Percentiles rank a stretch among this genome's conserved stretches.
Conservation (phyloP, 805 yeast genomes). For the Schwanniomyces sp. region DNA sequence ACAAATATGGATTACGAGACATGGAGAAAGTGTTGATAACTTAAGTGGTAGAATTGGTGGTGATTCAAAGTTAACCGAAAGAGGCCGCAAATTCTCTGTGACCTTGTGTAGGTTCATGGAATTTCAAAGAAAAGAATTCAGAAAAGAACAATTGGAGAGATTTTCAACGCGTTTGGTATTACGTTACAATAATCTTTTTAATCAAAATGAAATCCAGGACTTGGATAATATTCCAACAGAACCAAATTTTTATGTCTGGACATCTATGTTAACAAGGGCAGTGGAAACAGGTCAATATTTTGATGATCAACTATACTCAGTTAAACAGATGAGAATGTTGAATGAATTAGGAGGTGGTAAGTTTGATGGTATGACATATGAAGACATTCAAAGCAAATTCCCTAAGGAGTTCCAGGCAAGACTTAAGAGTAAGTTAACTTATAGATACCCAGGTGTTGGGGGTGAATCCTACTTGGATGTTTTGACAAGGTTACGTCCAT, state of each 20-base stretch:
- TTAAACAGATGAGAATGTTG: constrained; percentile 89
- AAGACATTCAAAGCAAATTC: constrained; percentile 67
- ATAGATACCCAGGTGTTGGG: constrained; percentile 95
- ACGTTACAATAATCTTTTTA: constrained; percentile 33
- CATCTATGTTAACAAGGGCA: constrained; percentile 80
- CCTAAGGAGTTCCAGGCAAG: constrained; percentile 83
- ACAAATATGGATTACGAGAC: constrained; percentile 93
- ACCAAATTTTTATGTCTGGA: constrained; percentile 86
- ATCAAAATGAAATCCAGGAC: constrained; percentile 17
- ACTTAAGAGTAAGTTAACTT: constrained; percentile 71
- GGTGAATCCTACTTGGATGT: constrained; percentile 96
- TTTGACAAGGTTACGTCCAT: constrained; percentile 82
- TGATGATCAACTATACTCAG: constrained; percentile 68
- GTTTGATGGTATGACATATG: constrained; percentile 90
- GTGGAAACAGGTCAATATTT: constrained; percentile 76
- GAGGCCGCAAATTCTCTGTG: constrained; percentile 74
- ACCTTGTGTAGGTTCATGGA: constrained; percentile 76
- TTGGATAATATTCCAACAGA: constrained; percentile 45
- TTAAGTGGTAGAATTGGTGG: constrained; percentile 89
- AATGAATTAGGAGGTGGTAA: constrained; percentile 93
- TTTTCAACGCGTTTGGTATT: constrained; percentile 48
- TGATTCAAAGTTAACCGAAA: constrained; percentile 73
- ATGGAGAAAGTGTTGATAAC: constrained; percentile 90
- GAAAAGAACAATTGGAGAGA: constrained; percentile 57
- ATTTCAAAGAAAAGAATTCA: constrained; percentile 66